These are phyloP conservation scores for Aschersonia sp. DNA, from an alignment of 2,329 filamentous ascomycete genomes.

Conservation along the genomic window DNA sequence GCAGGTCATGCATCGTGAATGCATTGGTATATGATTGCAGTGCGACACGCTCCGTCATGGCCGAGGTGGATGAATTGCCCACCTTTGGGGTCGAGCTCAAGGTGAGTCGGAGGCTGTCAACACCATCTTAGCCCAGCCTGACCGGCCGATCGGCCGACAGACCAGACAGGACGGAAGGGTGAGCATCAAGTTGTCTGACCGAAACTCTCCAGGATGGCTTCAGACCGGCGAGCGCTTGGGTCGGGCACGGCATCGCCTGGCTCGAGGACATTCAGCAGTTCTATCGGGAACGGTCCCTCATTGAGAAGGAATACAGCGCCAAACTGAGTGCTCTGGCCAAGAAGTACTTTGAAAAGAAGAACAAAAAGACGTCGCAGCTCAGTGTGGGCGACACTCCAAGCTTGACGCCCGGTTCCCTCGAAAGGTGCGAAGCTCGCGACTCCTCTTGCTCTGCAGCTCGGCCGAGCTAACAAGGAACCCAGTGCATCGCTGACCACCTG, in stretches of 20 bases:
- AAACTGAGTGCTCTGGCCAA: conserved; percentile 80
- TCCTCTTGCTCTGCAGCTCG: background rate
- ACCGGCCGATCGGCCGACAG: background rate
- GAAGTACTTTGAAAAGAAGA: conserved; percentile 96
- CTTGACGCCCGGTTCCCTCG: conserved; percentile 88
- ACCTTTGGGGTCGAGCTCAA: conserved; percentile 91
- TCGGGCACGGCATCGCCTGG: conserved; percentile 79
- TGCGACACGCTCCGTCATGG: conserved; percentile 37
- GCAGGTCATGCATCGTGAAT: background rate
- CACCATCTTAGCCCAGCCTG: background rate
- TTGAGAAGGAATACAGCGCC: conserved; percentile 92
- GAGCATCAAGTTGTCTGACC: too few species aligned
- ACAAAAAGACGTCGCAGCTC: conserved; percentile 70
- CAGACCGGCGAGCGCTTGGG: conserved; percentile 88
- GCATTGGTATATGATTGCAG: conserved; percentile 7
- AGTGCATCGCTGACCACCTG: conserved; percentile 93
- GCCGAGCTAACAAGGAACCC: background rate
- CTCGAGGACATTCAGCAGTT: conserved; percentile 94
- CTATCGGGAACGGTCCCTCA: conserved; percentile 83
- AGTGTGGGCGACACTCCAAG: conserved; percentile 88
- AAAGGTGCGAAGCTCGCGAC: conserved; percentile 42
- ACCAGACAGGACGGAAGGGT: background rate
- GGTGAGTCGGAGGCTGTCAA: conserved; percentile 32
- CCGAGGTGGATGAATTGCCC: conserved; percentile 67
- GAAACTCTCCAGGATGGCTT: conserved; percentile 63